phyloP scores from a whole-genome alignment of 2,329 filamentous ascomycete genomes.

The Fusarium veterinarium region DNA sequence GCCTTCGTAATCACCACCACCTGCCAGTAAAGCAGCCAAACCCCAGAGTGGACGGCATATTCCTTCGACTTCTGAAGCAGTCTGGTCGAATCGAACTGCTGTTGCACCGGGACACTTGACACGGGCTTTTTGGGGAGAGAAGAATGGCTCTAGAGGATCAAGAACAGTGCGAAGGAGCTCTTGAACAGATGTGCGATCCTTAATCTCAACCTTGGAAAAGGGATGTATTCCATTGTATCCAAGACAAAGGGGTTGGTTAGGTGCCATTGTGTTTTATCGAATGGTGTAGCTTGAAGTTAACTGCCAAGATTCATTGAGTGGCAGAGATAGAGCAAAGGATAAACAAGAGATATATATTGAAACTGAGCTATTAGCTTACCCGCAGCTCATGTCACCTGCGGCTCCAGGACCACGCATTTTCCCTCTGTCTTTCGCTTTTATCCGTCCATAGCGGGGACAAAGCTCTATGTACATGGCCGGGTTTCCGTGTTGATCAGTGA shows the following conservation, averaged over 20 bases:
- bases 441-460: slow-evolving; percentile 20
- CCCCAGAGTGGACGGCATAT: slow-evolving; percentile 82
- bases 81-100: slow-evolving; percentile 81
- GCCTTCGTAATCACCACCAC: slow-evolving; percentile 72
- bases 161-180: slow-evolving; percentile 71
- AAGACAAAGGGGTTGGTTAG: slow-evolving; percentile 49
- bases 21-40: slow-evolving; percentile 75
- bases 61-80: slow-evolving; percentile 81
- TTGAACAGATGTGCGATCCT: slow-evolving; percentile 67
- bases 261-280: slow-evolving; percentile 27
- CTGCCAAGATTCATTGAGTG: background rate
- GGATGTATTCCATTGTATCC: slow-evolving; percentile 66
- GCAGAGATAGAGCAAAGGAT: background rate
- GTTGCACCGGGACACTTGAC: slow-evolving; percentile 76
- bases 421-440: background rate
- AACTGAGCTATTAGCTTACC: slow-evolving; percentile 1
- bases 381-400: background rate
- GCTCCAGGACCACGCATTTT: slow-evolving; percentile 25
- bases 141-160: slow-evolving; percentile 77
- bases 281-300: background rate
- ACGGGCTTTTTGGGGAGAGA: slow-evolving; percentile 73
- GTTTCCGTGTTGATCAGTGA: slow-evolving; percentile 28
- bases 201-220: slow-evolving; percentile 64
- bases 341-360: slow-evolving; percentile 4
- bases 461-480: slow-evolving; percentile 12